Percentiles rank a stretch among this genome's conserved stretches.
phyloP scores from a whole-genome alignment of 768 basidiomycete genomes.

The Termitomyces titanicus region DNA sequence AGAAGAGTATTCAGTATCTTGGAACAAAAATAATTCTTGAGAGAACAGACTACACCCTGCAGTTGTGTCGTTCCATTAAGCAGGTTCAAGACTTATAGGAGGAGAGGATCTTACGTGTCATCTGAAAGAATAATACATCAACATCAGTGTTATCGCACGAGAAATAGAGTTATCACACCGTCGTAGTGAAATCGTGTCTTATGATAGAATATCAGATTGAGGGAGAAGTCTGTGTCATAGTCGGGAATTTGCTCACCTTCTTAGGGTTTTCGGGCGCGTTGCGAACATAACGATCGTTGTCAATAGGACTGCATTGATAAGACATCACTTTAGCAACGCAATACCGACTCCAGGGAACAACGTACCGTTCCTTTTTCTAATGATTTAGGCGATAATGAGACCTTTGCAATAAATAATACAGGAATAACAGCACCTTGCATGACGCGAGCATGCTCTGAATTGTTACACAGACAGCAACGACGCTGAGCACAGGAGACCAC shows the following conservation, averaged over 20 bases:
- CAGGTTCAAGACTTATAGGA: background rate
- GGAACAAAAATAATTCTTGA: too few relatives aligned
- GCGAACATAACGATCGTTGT: conserved; percentile 80
- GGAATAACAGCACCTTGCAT: conserved; percentile 62
- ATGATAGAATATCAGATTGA: background rate
- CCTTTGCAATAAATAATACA: background rate
- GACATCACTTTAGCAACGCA: background rate
- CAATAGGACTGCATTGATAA: conserved; percentile 54
- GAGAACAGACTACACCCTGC: conserved; percentile 12
- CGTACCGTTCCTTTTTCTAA: conserved; percentile 59
- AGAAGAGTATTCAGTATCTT: background rate
- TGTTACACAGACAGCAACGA: conserved; percentile 77
- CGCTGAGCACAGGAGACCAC: conserved; percentile 88
- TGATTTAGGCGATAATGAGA: background rate
- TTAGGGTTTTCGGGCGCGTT: conserved; percentile 82
- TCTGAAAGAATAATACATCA: conserved; percentile 33
- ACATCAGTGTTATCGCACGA: background rate
- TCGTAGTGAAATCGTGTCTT: conserved; percentile 83
- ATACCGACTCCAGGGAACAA: background rate
- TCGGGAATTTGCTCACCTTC: conserved; percentile 49
- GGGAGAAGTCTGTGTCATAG: background rate
- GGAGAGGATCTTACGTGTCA: conserved; percentile 49
- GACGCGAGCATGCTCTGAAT: conserved; percentile 92
- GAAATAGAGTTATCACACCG: conserved; percentile 41
- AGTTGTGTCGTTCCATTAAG: background rate